Evolutionary conservation across 371 early-diverging fungal genomes (phyloP), one percentile per base, ranked within the genome.

Genomic region (Syncephalis plumigaleata): DNA sequence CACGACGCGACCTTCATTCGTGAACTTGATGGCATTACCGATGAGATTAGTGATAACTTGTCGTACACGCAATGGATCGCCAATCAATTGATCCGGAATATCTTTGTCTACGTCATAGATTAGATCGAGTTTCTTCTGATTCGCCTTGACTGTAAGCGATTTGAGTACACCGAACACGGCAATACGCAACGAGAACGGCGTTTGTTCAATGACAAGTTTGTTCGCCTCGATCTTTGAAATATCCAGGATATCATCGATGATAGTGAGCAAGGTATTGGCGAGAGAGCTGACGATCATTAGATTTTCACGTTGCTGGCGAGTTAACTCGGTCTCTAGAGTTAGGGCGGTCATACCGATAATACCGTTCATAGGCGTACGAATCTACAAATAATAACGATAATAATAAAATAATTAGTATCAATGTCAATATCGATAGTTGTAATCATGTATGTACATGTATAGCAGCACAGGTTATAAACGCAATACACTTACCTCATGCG

Each of bases 1-100:
- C 1, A 68, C 63, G 3, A 83, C 73, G 27, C 67, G 67, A 23
- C 86, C 89, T 39, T 71, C 61, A 0, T 72, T 73, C 16, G 87
- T 86, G 47, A 87, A 87, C 59, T 87, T 86, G 52, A 89, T 70
- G n/a, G 90, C 84, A 53, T 89, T 84, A 39, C 81, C 81, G 20
- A 82, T 79, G n/a, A 87, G 58, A 46, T 88, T 82, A 13, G 81
- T 86, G 50, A 88, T 71, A 18, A 87, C 75, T 57, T 87, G 87
- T 27, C 75, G 65, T 21, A 85, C 56, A 20, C 88, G 67, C 25
- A 75, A 62, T 25, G 81, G 79, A 60, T 88, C 89, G 38, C 81
- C 80, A n/a, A 84, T 63, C 2, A 81, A 47, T 46, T 71, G 67
- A 46, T 79, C 78, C 0, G 82, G 82, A 48, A 79, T 73, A 15